Evolutionary conservation across 108 stramenopile genomes (phyloP), one percentile per base, ranked within the genome.

Genomic region (Cyclotella choctawhatcheeana): DNA sequence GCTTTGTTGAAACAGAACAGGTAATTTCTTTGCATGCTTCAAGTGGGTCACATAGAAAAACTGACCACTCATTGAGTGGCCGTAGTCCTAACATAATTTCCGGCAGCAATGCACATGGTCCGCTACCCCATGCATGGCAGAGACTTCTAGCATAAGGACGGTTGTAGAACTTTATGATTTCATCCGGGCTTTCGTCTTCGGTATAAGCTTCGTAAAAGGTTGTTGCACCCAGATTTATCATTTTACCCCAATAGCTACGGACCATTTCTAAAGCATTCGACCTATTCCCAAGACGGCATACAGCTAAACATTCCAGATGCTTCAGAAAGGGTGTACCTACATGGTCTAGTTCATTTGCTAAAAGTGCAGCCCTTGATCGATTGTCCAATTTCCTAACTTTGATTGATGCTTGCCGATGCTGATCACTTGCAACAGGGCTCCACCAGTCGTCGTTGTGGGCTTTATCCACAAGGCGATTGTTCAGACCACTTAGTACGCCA

Each of bases 281-380:
- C 18, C 70, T 55, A 21, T 66, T 58, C 21, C 70, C 75, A 16
- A 74, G 34, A 21, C 48, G 33, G 25, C 33, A 44, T 1, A 81
- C 21, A 2, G 80, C 80, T 5, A 77, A 30, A 27, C 75, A 64
- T 32, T 81, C 80, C 24, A 76, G 44, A 45, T 68, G 53, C 62
- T 76, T 76, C 64, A 81, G 65, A 63, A 76, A 81, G 2, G 80
- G 80, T 30, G 80, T 81, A 16, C 60, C 69, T 33, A 81, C 75
- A 12, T 1, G 20, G 1, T 32, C 34, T 6, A 79, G 24, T 0
- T 48, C 30, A 44, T 53, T 25, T 10, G 45, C 71, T 37, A 76
- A 37, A 29, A 78, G 58, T 0, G 58, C 64, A 13, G 50, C 47
- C 4, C 16, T 54, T 35, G 77, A 59, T 25, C 48, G 53, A 3